A percentile compares a stretch with the other conserved stretches of the same genome.
These are phyloP conservation scores for Populus tomentosa DNA, from an alignment of 441 rosid genomes.

Conservation along the genomic window DNA sequence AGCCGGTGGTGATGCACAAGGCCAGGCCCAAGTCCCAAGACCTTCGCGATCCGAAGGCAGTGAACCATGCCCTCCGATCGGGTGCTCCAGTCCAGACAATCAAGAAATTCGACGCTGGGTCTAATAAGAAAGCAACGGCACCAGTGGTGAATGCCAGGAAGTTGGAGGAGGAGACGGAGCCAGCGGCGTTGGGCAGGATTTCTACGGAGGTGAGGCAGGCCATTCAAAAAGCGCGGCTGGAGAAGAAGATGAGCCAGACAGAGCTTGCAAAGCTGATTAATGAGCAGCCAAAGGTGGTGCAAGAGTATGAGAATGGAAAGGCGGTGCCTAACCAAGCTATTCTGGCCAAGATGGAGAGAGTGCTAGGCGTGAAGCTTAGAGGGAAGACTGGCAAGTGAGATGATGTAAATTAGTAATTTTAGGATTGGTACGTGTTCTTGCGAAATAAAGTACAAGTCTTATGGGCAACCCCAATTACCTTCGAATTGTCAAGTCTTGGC, in stretches of 20 bases:
- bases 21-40: constrained; percentile 55
- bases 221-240: constrained; percentile 69
- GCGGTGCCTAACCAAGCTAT: constrained; percentile 74
- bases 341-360: constrained; percentile 82
- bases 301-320: constrained; percentile 91
- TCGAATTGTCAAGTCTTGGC: no score
- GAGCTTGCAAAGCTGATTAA: constrained; percentile 81
- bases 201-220: constrained; percentile 54
- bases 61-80: constrained; percentile 66
- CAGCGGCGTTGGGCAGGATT: constrained; percentile 54
- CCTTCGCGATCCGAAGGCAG: constrained; percentile 67
- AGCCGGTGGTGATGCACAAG: constrained; percentile 71
- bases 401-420: background rate
- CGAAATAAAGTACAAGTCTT: no score
- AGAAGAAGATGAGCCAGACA: constrained; percentile 81
- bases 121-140: constrained; percentile 54
- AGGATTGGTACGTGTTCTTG: background rate
- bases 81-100: constrained; percentile 63
- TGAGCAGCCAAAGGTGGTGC: constrained; percentile 76
- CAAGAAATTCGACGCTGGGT: constrained; percentile 67
- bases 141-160: constrained; percentile 48
- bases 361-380: constrained; percentile 70
- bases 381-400: constrained; percentile 48
- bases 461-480: no score
- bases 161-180: constrained; percentile 71